Evolutionary conservation across 208 protist genomes (phyloP), one percentile per base, ranked within the genome.

Genomic region (Kentomonas sorsogonicus): DNA sequence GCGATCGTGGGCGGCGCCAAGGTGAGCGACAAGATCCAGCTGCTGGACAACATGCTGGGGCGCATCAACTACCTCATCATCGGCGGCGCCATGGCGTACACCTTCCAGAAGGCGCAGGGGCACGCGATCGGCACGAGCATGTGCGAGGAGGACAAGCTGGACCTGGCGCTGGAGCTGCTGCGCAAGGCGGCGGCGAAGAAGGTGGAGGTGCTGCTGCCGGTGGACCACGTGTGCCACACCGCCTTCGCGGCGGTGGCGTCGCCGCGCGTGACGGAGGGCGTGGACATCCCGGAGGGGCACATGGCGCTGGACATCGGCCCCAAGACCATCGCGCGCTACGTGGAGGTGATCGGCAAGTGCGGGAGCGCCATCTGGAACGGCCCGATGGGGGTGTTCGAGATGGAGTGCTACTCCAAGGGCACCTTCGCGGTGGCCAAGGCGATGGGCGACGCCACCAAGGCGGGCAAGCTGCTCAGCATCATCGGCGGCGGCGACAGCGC

Each of bases 61-160:
- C 97, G 97, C 68, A 97, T 99, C 45, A 87, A 99, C 74, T 83
- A 96, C 63, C 94, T 99, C 50, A 93, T 99, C 66, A 99, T 99
- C 72, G 96, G 98, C 56, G 98, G 98, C 39, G 98, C 94, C 64
- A 99, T 99, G 97, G 97, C 95, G 27, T 99, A 95, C 85, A 99
- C 98, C 18, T 99, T 99, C 77, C 74, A 92, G 50, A 90, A 95
- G 67, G 86, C 86, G 23, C 69, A 91, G 59, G 83, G 91, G 45
- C 70, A 86, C 78, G 54, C 76, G 41, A 98, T 98, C 66, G 97
- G 97, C 44, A 92, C 74, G 15, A 99, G 96, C 27, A 89, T 98
- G 52, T 99, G 91, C 54, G 97, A 99, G 81, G 77, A 93, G 59
- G 85, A 93, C 53, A 79, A 86, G 59, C 59, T 89, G 39, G 81